Evolutionary conservation across 148 eudicot species (phyloP).

Genomic region (Silene conica): DNA sequence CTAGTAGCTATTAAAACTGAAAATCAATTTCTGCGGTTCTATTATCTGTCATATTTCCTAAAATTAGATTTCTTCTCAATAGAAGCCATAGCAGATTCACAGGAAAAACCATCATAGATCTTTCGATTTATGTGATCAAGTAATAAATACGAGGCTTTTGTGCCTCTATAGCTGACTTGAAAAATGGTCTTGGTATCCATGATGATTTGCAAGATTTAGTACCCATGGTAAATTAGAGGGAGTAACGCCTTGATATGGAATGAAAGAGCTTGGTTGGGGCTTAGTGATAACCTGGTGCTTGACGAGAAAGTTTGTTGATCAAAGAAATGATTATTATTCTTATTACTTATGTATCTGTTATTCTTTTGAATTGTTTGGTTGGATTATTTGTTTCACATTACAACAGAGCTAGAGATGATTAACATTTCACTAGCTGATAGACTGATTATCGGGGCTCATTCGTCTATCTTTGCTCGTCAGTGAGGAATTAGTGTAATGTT

Average conservation of each 20-base stretch:
- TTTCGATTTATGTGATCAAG: not conserved
- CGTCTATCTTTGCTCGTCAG: conserved; percentile 2
- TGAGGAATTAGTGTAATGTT: not conserved
- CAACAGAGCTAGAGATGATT: not conserved
- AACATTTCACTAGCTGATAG: not conserved
- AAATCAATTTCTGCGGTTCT: not conserved
- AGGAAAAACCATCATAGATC: not conserved
- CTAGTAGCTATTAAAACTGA: not conserved
- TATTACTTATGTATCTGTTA: not conserved
- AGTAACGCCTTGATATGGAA: not conserved
- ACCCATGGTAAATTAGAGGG: not conserved
- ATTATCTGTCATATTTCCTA: too few species aligned
- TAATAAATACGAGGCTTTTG: not conserved
- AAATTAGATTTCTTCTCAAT: too few species aligned
- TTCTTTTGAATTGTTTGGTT: not conserved
- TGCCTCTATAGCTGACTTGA: not conserved
- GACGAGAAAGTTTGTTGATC: not conserved
- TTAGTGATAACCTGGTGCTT: not conserved
- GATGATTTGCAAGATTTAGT: not conserved
- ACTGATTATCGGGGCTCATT: not conserved
- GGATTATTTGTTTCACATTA: not conserved
- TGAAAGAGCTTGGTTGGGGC: not conserved
- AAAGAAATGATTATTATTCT: not conserved
- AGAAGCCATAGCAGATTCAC: not conserved
- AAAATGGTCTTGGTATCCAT: not conserved